A percentile compares a stretch with the other conserved stretches of the same genome.
These are phyloP conservation scores for Fusarium sp. DNA, from an alignment of 2,329 filamentous ascomycete genomes.

Conservation along the genomic window DNA sequence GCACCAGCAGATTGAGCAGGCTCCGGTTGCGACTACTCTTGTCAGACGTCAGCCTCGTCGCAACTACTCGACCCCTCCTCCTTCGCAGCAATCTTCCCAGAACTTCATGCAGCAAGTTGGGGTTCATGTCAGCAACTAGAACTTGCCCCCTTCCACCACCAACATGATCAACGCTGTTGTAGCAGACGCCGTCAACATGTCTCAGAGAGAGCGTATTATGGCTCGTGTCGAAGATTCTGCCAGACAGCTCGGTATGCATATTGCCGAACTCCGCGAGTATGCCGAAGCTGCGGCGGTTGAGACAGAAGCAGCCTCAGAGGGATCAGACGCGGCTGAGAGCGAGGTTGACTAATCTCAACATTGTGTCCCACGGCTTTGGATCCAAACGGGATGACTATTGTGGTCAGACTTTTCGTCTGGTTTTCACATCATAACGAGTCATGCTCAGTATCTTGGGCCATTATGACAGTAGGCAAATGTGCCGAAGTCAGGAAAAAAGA, in stretches of 20 bases:
- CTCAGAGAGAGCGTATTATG: conserved; percentile 61
- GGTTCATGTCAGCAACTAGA: conserved; percentile 57
- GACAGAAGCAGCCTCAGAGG: conserved; percentile 10
- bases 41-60: not conserved
- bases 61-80: conserved; percentile 9
- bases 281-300: conserved; percentile 4
- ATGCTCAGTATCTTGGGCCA: not conserved
- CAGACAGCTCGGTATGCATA: conserved; percentile 66
- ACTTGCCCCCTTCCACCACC: conserved; percentile 38
- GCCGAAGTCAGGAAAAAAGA: not conserved
- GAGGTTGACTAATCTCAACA: conserved; percentile 14
- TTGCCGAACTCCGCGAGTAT: conserved; percentile 65
- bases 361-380: not conserved
- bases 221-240: conserved; percentile 67
- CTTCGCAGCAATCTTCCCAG: conserved; percentile 45
- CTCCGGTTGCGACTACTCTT: not conserved
- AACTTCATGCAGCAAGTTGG: conserved; percentile 17
- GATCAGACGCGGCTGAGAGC: not conserved
- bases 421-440: not conserved
- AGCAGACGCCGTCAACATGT: conserved; percentile 59
- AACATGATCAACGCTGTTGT: conserved; percentile 57
- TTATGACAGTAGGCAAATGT: not conserved
- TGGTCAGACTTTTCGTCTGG: not conserved
- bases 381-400: not conserved
- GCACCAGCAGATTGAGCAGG: not conserved